A percentile compares a stretch with the other conserved stretches of the same genome.
These are phyloP conservation scores for Xylaria multiplex DNA, from an alignment of 2,329 filamentous ascomycete genomes.

Conservation along the genomic window DNA sequence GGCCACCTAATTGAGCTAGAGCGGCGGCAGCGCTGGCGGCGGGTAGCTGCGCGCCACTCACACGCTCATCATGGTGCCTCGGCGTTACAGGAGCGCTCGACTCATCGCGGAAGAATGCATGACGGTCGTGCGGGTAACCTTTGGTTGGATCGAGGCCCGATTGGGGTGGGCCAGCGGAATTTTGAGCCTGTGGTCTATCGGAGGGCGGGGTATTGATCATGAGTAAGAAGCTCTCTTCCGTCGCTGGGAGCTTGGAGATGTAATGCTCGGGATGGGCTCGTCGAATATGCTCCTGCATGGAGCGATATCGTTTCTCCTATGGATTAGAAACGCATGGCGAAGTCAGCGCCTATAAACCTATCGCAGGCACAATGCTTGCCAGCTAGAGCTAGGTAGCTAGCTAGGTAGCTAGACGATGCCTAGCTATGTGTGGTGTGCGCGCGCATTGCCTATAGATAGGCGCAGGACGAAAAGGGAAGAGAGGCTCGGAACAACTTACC, in stretches of 20 bases:
- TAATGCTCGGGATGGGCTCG: constrained; percentile 97
- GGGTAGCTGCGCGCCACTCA: constrained; percentile 70
- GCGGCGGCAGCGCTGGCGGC: constrained; percentile 85
- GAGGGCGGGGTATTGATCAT: constrained; percentile 94
- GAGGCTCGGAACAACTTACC: constrained; percentile 71
- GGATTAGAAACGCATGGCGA: constrained; percentile 43
- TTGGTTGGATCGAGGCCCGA: constrained; percentile 46
- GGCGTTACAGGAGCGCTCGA: constrained; percentile 75
- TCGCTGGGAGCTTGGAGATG: constrained; percentile 96
- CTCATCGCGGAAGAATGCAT: constrained; percentile 74
- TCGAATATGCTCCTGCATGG: constrained; percentile 99
- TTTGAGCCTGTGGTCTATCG: constrained; percentile 67
- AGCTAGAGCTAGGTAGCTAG: constrained; percentile 13
- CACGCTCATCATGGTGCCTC: constrained; percentile 74
- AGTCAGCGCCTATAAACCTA: constrained; percentile 25
- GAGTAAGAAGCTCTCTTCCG: constrained; percentile 94
- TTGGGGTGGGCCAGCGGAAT: constrained; percentile 46
- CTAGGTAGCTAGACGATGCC: not conserved
- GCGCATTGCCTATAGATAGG: constrained; percentile 9
- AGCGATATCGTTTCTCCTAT: constrained; percentile 94
- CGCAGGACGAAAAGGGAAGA: not conserved
- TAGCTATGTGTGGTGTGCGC: constrained; percentile 1
- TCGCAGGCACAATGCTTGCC: constrained; percentile 10
- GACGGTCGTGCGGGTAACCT: constrained; percentile 70
- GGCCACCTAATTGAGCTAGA: constrained; percentile 79